Evolutionary conservation across 2,329 filamentous ascomycete species (phyloP), one percentile per base, ranked within the genome.

Genomic region (Cercospora zeae-maydis): DNA sequence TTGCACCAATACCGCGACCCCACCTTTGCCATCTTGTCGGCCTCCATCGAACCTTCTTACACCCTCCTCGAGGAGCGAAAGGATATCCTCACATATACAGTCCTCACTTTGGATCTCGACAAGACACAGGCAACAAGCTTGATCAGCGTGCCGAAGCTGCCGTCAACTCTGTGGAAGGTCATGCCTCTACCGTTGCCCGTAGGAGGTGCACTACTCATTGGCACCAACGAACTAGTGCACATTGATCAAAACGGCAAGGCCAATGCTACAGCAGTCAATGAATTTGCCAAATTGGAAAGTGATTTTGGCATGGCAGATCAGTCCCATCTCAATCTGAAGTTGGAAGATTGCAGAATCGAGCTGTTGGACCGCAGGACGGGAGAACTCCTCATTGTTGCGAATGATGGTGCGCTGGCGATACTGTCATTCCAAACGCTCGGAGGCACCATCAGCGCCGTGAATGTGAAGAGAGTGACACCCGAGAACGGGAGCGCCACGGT

Each of bases 1-100:
- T 81, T 99, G 68, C 86, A 98, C 82, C 93, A 98, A 79, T 99
- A 99, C 77, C 88, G 95, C 76, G 95, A 98, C 77, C 93, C 95
- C 11, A 99, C 95, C 0, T 96, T 99, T 79, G 95, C 93, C 61
- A 93, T 99, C 64, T 82, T 99, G 45, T 95, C 92, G 52, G 91
- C 93, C 1, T 88, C 87, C 58, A 81, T 86, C 66, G 83, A 88
- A 36, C 86, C 88, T 13, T 93, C 92, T n/a, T 82, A 84, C 60
- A 88, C 91, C 2, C 81, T 98, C 58, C 78, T 88, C 27, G 79
- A 84, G 66, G 90, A 92, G 71, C 86, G 92, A 67, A 95, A 89
- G 73, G 95, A 99, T 74, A 86, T 91, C 69, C 81, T 96, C 53
- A 89, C 88, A 16, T 99, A 97, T 78, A 92, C 92, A 73, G 93